Base-by-base conservation (phyloP, 257 asterid genomes). In the Eucommia ulmoides region DNA sequence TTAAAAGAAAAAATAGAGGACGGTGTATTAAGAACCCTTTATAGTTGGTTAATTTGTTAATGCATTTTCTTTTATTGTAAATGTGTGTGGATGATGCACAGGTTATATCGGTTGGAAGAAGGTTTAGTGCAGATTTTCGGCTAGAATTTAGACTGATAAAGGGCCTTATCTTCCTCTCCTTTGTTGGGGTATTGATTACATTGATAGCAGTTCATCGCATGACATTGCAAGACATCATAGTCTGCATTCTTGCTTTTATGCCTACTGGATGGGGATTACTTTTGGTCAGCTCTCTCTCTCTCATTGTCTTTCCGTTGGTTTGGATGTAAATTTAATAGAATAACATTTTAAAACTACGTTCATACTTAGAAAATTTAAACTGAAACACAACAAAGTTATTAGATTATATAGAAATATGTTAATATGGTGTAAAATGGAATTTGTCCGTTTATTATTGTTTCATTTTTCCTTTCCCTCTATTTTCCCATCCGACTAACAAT, bases 261-360 rank as follows among this genome's bases (percentile, higher is more conserved):
- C 97, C 96, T 2, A 84, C 97, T 16, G 96, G 97, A 25, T 89
- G 96, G 97, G 96, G 97, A 53, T 60, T 89, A 57, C 96, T 89
- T 61, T 88, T 70, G 93, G 97, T 88, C 24, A 74, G 93, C 22
- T 24, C 14, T 45, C 54, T 23, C 22, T 8, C 62, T 45, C 24
- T 33, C 24, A 23, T 8, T 8, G 26, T 22, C 54, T 41, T 41
- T 52, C 21, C 24, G 23, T 2, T n/a, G 9, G 26, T 19, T 24
- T 51, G n/a, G n/a, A n/a, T n/a, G n/a, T n/a, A n/a, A n/a, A n/a
- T n/a, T n/a, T n/a, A n/a, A n/a, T n/a, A n/a, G n/a, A n/a, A n/a
- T n/a, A n/a, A n/a, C n/a, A n/a, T n/a, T n/a, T n/a, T n/a, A n/a
- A n/a, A n/a, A n/a, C n/a, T n/a, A n/a, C n/a, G n/a, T n/a, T n/a